Evolutionary conservation across 345 rosid genomes (phyloP).

Genomic region (Nasturtium officinale): DNA sequence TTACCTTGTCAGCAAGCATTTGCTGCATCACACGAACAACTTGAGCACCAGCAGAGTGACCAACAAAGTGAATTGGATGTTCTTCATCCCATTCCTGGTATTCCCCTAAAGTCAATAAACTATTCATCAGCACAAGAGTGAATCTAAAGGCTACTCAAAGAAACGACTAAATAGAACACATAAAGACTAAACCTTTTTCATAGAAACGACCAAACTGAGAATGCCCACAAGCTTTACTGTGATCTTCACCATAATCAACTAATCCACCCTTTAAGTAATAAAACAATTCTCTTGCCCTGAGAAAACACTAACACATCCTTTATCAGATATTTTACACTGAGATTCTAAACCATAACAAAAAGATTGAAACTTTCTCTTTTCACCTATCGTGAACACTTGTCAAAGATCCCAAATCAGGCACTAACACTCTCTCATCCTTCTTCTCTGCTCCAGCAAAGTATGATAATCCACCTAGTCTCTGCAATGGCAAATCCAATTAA

Average conservation of each 20-base stretch:
- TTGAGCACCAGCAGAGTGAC: slow-evolving; percentile 99
- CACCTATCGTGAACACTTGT: slow-evolving; percentile 90
- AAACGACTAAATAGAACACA: background rate
- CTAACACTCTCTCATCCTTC: slow-evolving; percentile 91
- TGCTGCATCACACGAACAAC: slow-evolving; percentile 98
- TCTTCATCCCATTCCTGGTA: slow-evolving; percentile 94
- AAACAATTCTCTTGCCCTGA: slow-evolving; percentile 94
- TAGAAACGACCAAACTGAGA: slow-evolving; percentile 81
- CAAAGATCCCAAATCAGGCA: slow-evolving; percentile 97
- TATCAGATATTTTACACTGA: slow-evolving; percentile 2
- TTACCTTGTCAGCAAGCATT: slow-evolving; percentile 95
- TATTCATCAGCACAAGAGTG: slow-evolving; percentile 21
- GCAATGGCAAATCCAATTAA: slow-evolving; percentile 32
- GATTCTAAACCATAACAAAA: slow-evolving; percentile 21
- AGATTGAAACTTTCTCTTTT: background rate
- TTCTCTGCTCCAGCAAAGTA: slow-evolving; percentile 98
- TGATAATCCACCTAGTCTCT: slow-evolving; percentile 91
- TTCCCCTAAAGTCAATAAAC: slow-evolving; percentile 56
- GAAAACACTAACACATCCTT: slow-evolving; percentile 23
- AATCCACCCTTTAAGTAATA: slow-evolving; percentile 91
- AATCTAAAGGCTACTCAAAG: background rate
- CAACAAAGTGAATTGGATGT: slow-evolving; percentile 95
- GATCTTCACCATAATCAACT: slow-evolving; percentile 96
- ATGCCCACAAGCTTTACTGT: slow-evolving; percentile 90
- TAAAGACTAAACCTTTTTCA: slow-evolving; percentile 59